Evolutionary conservation across 192 early-diverging fungal genomes (phyloP).

Genomic region (Gryganskiella cystojenkinii): DNA sequence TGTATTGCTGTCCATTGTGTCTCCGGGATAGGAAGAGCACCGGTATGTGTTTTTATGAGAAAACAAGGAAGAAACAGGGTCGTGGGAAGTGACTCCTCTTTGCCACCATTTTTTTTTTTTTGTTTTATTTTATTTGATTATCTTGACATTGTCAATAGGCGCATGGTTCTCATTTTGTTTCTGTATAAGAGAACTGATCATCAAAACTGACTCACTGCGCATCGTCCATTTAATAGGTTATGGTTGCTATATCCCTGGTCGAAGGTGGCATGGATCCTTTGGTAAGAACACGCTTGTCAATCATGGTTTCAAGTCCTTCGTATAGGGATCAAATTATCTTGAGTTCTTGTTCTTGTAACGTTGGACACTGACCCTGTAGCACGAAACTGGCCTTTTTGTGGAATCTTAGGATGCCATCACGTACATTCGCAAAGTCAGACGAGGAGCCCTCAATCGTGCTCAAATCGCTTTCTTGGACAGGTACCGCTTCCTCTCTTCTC

Average conservation of each 20-base stretch:
- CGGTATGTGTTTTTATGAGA: constrained; percentile 43
- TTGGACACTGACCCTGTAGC: no score
- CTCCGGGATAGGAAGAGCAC: constrained; percentile 82
- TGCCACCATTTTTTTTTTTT: constrained; percentile 4
- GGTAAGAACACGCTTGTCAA: not conserved
- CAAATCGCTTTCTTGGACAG: constrained; percentile 59
- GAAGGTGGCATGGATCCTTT: no score
- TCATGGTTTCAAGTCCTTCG: not conserved
- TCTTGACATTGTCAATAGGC: no score
- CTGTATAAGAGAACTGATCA: no score
- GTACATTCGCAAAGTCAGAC: constrained; percentile 52
- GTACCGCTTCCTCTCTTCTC: constrained; percentile 20
- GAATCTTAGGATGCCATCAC: constrained; percentile 60
- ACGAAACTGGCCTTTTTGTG: no score
- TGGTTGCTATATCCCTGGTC: no score
- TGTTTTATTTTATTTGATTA: not conserved
- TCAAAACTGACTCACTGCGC: no score
- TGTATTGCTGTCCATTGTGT: constrained; percentile 76
- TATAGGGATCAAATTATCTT: constrained; percentile 2
- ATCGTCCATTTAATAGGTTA: no score
- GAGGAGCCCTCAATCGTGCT: constrained; percentile 59
- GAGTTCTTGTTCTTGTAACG: no score
- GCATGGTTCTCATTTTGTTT: no score
- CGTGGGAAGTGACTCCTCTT: not conserved
- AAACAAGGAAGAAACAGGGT: not conserved